Base-by-base conservation (phyloP, 371 early-diverging fungal species). In the Saksenaea vasiformis region DNA sequence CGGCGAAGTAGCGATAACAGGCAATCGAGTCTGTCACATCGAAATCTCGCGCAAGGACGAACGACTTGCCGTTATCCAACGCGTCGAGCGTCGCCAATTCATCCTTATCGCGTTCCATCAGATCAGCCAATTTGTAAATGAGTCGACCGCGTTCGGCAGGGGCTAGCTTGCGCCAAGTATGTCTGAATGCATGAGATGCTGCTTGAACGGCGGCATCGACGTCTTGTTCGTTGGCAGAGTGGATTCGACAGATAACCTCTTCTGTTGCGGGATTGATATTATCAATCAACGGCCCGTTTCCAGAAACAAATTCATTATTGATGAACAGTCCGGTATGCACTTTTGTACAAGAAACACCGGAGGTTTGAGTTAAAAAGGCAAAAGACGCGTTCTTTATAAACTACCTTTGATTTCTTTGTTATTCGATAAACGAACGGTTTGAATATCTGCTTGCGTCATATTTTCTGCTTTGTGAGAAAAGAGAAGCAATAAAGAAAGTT, bases 41-140 rank as follows among this genome's bases (percentile, higher is more conserved):
- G 4, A 77, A 80, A 65, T 83, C 84, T 54, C 76, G 70, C 54
- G 90, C 87, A 55, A 86, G 77, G n/a, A 60, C 59, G 55, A 91
- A 78, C 1, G 93, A 80, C 73, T 96, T 96, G 17, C 97, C 97
- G 27, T 90, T 92, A 70, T 95, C 91, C 28, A 87, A 68, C 44
- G 93, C 90, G 72, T 96, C 97, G 35, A 95, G 71, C 4, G 77
- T 78, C 36, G 95, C 95, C 35, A 96, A 67, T 10, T 84, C 79
- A n/a, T 84, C 83, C 31, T 76, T 74, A 71, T 93, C 84, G 34
- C 84, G 76, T 62, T 93, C 92, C 58, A 96, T 83, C 11, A 89
- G 76, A 35, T 88, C 83, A 9, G 94, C 94, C 61, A 95, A 80
- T 37, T 85, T 85, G 53, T 88, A 63, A 56, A 64, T 68, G 38